Evolutionary conservation across 495 filamentous ascomycete species (phyloP), one percentile per base, ranked within the genome.

Genomic region (Trichocladium uniseriatum): DNA sequence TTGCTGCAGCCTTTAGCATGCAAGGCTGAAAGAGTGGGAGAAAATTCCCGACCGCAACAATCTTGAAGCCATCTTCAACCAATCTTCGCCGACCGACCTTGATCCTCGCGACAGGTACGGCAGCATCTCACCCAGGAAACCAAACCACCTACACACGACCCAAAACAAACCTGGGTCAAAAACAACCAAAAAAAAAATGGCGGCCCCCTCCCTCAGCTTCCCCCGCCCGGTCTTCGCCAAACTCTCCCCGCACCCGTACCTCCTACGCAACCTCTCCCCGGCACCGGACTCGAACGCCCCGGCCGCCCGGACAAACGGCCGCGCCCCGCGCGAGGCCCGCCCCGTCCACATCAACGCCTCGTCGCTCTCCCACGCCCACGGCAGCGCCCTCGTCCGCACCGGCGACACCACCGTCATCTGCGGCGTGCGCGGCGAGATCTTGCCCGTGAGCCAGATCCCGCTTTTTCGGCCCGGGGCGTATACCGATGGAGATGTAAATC

Each of bases 391-490:
- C 0, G 85, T 96, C 21, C 78, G 94, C 27, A 68, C 80, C 21
- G 92, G 94, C 34, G 87, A 96, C 63, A 96, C 89, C 7, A 85
- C 88, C 0, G 87, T 89, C 6, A 87, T 98, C 16, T 95, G 89
- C 65, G 92, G 92, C 38, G 80, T 97, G 19, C 79, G 89, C 18
- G 90, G 76, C 16, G 92, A 97, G 67, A 79, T 94, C 15, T 67
- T 97, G n/a, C 74, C 78, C 39, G 85, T 81, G 9, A 68, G 73
- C 8, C 73, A 82, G 53, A 83, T 91, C 37, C 76, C 85, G 24
- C 77, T 80, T 38, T 83, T 77, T 68, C 78, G 78, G 28, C 69
- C 54, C 6, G 27, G 38, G 16, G 24, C 50, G 3, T 6, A 69
- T 38, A 43, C 45, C n/a, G 40, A 45, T 38, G 58, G 24, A 38